Evolutionary conservation across 805 yeast species (phyloP), one percentile per base, ranked within the genome.

Genomic region (Schwanniomyces pseudopolymorphus): DNA sequence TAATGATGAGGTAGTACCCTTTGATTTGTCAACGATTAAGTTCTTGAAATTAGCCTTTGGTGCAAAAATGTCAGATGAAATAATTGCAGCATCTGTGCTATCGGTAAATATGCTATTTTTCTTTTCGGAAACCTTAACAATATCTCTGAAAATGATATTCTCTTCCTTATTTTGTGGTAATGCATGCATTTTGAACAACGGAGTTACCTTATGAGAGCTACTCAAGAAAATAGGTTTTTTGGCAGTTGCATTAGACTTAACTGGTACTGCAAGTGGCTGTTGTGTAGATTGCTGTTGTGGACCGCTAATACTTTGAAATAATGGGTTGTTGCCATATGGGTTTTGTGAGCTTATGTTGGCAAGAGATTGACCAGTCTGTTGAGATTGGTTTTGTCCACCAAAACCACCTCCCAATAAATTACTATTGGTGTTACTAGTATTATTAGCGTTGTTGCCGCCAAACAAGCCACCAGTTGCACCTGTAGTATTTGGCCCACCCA

Each of bases 281-380:
- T 46, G 33, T 31, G 39, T 46, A 25, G 19, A 47, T 48, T 33
- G 46, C 24, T 38, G 46, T 33, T 51, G 50, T 8, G 62, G 51
- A 3, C 66, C 69, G 2, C 69, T 61, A 39, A 74, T 63, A 43
- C 75, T 69, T 45, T 67, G 72, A 53, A 87, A 89, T 43, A 91
- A 70, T 5, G 90, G 87, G 55, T 84, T 84, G 40, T 80, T 77
- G 1, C 96, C 96, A 60, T 88, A 91, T 38, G 97, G 96, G 60
- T 85, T 68, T 44, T 63, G 68, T 2, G 70, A 55, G 40, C 54
- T 60, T 44, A 70, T 61, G 47, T 60, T 69, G 26, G 58, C 58
- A 40, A 65, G 51, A 19, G 64, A 53, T 40, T 56, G 67, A 31
- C 51, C 56, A 16, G 45, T 58, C 33, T 53, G 61, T 40, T 52